These are phyloP conservation scores for Eutrema yunnanense DNA, from an alignment of 345 rosid genomes.

Conservation along the genomic window DNA sequence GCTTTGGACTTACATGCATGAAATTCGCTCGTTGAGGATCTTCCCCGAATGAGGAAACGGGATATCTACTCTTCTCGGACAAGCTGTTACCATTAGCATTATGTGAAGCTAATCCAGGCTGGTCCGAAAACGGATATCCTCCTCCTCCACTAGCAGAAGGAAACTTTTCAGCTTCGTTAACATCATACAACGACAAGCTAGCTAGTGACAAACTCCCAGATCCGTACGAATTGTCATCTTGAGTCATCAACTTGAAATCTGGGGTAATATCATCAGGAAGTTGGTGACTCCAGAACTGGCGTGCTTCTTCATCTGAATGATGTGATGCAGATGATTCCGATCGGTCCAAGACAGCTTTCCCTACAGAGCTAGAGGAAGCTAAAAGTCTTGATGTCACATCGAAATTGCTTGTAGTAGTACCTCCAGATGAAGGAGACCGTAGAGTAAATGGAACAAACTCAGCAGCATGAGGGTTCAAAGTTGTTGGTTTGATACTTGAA, in stretches of 20 bases:
- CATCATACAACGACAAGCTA: conserved; percentile 65
- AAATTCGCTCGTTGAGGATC: conserved; percentile 44
- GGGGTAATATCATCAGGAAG: conserved; percentile 98
- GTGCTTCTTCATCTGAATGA: conserved; percentile 90
- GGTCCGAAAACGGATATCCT: conserved; percentile 46
- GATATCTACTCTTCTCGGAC: conserved; percentile 50
- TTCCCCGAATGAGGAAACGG: conserved; percentile 56
- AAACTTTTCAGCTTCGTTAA: conserved; percentile 46
- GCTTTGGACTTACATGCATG: conserved; percentile 47
- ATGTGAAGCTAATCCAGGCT: conserved; percentile 45
- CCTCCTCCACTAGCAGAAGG: conserved; percentile 50
- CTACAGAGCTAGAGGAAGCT: conserved; percentile 47
- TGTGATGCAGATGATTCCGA: conserved; percentile 70
- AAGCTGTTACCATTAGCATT: conserved; percentile 50
- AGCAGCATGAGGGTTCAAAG: conserved; percentile 92
- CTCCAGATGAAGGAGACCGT: conserved; percentile 51
- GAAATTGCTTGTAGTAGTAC: conserved; percentile 27
- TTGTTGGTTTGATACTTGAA: conserved; percentile 49
- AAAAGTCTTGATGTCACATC: conserved; percentile 44
- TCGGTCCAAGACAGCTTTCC: conserved; percentile 65
- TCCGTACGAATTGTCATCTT: conserved; percentile 60
- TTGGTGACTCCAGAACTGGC: conserved; percentile 86
- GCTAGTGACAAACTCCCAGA: conserved; percentile 59
- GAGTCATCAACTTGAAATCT: conserved; percentile 73
- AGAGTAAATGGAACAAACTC: conserved; percentile 86